phyloP scores from a whole-genome alignment of 805 yeast species.

The Myxozyma lipomycoides region DNA sequence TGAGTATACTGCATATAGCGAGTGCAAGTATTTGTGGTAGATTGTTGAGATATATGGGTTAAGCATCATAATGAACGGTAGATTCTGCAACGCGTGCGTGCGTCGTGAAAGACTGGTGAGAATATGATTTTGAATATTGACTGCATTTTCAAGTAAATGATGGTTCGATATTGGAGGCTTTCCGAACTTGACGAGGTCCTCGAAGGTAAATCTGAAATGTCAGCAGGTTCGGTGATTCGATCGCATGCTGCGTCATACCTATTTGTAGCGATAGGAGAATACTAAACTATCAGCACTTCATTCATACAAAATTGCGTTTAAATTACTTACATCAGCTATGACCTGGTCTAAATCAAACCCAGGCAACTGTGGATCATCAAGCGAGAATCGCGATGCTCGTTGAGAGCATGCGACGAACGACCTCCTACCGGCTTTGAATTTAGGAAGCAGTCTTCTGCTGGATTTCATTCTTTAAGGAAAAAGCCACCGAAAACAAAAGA shows the following conservation, averaged over 20 bases:
- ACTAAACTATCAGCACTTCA: not conserved
- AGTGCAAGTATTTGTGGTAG: slow-evolving; percentile 66
- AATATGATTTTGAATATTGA: slow-evolving; percentile 25
- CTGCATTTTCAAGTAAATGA: slow-evolving; percentile 36
- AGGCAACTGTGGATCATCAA: slow-evolving; percentile 15
- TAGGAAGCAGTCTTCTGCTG: too few relatives aligned
- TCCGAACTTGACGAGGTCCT: slow-evolving; percentile 32
- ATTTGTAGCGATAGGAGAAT: slow-evolving; percentile 1
- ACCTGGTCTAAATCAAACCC: slow-evolving; percentile 6
- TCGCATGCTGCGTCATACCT: not conserved
- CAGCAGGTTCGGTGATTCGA: not conserved
- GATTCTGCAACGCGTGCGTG: slow-evolving; percentile 59
- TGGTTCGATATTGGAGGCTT: slow-evolving; percentile 31
- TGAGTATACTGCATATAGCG: slow-evolving; percentile 44
- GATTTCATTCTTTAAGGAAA: too few relatives aligned
- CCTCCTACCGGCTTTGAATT: too few relatives aligned
- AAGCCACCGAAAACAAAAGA: too few relatives aligned
- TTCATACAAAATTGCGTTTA: not conserved
- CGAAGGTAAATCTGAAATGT: slow-evolving; percentile 10
- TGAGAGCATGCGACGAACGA: slow-evolving; percentile 1
- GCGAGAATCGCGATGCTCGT: slow-evolving; percentile 11
- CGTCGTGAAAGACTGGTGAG: slow-evolving; percentile 55
- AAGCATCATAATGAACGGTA: slow-evolving; percentile 80
- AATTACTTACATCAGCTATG: slow-evolving; percentile 3
- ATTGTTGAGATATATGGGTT: slow-evolving; percentile 83